These are phyloP conservation scores for Aegle marmelos DNA, from an alignment of 345 rosid species.

Conservation along the genomic window DNA sequence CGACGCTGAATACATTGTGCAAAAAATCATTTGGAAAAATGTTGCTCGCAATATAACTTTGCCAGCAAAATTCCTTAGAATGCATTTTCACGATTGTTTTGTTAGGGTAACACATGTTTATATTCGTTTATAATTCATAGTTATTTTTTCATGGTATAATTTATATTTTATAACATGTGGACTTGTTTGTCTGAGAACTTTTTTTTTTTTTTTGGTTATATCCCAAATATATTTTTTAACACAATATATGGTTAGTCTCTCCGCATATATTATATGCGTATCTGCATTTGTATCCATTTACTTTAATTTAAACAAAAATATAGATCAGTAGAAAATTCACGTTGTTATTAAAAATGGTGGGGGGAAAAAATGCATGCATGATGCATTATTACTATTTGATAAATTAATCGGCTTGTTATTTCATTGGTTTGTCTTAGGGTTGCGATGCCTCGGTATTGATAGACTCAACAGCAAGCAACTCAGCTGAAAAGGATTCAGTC, in stretches of 20 bases:
- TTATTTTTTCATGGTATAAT: no score
- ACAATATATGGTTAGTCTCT: no score
- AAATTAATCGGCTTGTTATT: conserved; percentile 15
- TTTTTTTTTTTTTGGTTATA: no score
- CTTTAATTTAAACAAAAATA: background rate
- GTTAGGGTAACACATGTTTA: conserved; percentile 30
- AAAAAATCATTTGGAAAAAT: conserved; percentile 22
- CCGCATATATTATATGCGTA: no score
- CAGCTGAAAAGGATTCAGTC: conserved; percentile 31
- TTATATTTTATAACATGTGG: no score
- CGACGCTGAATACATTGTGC: conserved; percentile 27
- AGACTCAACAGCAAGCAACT: conserved; percentile 25
- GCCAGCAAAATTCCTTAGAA: conserved; percentile 42
- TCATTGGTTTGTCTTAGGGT: conserved; percentile 33
- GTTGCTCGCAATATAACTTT: conserved; percentile 31
- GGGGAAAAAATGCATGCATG: background rate
- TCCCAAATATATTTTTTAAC: no score
- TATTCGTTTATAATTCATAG: background rate
- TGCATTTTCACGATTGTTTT: conserved; percentile 58
- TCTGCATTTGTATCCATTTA: no score
- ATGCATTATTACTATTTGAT: background rate
- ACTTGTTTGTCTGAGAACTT: no score
- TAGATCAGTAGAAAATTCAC: no score
- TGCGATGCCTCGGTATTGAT: conserved; percentile 41
- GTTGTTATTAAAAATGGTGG: background rate